Evolutionary conservation across 768 basidiomycete genomes (phyloP), one percentile per base, ranked within the genome.

Genomic region (Xanthoconium purpureum): DNA sequence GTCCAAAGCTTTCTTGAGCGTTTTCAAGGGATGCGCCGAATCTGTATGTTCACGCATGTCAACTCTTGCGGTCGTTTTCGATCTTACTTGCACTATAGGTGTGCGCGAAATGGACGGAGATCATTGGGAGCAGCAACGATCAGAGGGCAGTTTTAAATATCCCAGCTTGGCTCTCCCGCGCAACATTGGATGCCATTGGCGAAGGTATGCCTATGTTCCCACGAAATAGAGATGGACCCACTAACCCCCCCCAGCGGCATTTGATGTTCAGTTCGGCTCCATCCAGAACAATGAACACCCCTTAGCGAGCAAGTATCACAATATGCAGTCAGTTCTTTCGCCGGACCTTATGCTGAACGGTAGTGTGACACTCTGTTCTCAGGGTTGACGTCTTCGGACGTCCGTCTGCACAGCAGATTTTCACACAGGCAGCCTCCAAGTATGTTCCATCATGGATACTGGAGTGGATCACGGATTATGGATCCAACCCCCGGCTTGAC

Each of bases 111-210:
- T 70, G 68, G 70, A 55, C 48, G 24, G 67, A 70, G 17, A 58
- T 52, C 12, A 59, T 71, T 30, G 37, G 2, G 3, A 51, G 40
- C 10, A 56, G 49, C 13, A 11, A 17, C 0, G 55, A 54, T 8
- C 58, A 56, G 24, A 56, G 58, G 30, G 65, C 20, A 14, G 60
- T 64, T 9, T 17, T 74, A 3, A 50, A 75, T 50, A 36, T 74
- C 6, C 42, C 62, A 37, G 0, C 36, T 9, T 73, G 71, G 74
- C 48, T 74, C 7, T 77, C 79, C 29, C 76, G 77, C 5, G 77
- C 77, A 3, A 76, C 79, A 8, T 58, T 83, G 51, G 82, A 82
- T 67, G 75, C 79, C 14, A 78, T 83, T 52, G 82, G 79, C 9
- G 71, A 76, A 65, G 79, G 81, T 79, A 66, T 9, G 51, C 36